Evolutionary conservation across 805 yeast species (phyloP), one percentile per base, ranked within the genome.

Genomic region (Torulaspora franciscae): DNA sequence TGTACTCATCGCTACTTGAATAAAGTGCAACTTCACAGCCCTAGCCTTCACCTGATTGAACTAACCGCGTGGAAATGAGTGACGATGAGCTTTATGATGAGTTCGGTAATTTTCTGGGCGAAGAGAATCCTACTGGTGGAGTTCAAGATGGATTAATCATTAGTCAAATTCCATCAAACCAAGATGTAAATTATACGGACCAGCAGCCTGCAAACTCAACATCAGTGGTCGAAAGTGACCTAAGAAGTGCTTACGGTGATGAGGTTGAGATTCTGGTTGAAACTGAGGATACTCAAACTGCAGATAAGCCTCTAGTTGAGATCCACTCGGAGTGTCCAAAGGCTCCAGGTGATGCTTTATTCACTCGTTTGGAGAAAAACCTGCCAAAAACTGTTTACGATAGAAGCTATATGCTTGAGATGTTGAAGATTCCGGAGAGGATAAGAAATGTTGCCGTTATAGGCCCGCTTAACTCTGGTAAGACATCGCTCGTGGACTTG

Each of bases 401-500:
- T 6, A 73, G 85, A 42, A 76, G 78, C 3, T 91, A 81, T 53
- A 71, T 87, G 71, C 54, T 71, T 15, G 68, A 73, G 4, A 53
- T 77, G 38, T 57, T 79, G 53, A 45, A 65, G 4, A 54, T 77
- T 1, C 88, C 95, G 0, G 79, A 78, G 10, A 79, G 83, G 52
- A 72, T 82, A 7, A 73, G 95, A 38, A 90, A 85, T 62, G 67
- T 90, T 13, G 84, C 90, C 0, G 53, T 93, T 1, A 78, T 81
- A n/a, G 99, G 99, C 0, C 77, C 80, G 34, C 60, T 85, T 1
- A 85, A 86, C 54, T 80, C 87, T 4, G 99, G 99, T 1, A 93
- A 93, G 65, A 85, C 98, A 0, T 72, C 87, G 0, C 65, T 90
- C 1, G 52, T 86, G 2, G 96, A 91, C 58, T 61, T 75, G 63